Percentiles rank a stretch among this genome's conserved stretches.
Conservation (phyloP, 164 flowering plant genomes). For the Liquidambar formosana region DNA sequence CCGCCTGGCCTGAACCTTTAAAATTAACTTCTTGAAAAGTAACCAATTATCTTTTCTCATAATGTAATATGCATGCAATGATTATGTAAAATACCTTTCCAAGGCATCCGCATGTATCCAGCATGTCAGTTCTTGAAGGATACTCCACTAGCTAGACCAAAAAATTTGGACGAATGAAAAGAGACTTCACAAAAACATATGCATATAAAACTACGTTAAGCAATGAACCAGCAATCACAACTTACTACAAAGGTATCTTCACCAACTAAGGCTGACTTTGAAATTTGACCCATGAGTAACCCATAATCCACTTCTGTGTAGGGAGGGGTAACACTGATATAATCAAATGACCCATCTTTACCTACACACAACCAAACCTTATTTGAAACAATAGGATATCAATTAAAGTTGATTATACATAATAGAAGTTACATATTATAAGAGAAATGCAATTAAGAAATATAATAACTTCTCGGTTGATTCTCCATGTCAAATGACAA, state of each 20-base stretch:
- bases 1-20: background rate
- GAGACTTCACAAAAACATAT: background rate
- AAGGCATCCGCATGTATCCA: constrained; percentile 75
- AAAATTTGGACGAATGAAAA: background rate
- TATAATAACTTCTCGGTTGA: too few species aligned
- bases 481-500: too few species aligned
- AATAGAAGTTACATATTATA: too few species aligned
- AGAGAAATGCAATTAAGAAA: background rate
- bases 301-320: constrained; percentile 76
- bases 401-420: too few species aligned
- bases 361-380: constrained; percentile 30
- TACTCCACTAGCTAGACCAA: constrained; percentile 77
- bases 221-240: background rate
- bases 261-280: constrained; percentile 67
- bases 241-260: constrained; percentile 53
- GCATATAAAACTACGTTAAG: background rate
- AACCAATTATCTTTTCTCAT: background rate
- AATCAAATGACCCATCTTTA: constrained; percentile 63
- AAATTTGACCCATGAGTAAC: constrained; percentile 70
- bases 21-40: background rate
- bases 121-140: constrained; percentile 69
- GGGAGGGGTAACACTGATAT: constrained; percentile 93
- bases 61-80: background rate
- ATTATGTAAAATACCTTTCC: constrained; percentile 53
- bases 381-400: background rate